A percentile compares a stretch with the other conserved stretches of the same genome.
Evolutionary conservation across 495 filamentous ascomycete species (phyloP).

Genomic region (Letharia lupina): DNA sequence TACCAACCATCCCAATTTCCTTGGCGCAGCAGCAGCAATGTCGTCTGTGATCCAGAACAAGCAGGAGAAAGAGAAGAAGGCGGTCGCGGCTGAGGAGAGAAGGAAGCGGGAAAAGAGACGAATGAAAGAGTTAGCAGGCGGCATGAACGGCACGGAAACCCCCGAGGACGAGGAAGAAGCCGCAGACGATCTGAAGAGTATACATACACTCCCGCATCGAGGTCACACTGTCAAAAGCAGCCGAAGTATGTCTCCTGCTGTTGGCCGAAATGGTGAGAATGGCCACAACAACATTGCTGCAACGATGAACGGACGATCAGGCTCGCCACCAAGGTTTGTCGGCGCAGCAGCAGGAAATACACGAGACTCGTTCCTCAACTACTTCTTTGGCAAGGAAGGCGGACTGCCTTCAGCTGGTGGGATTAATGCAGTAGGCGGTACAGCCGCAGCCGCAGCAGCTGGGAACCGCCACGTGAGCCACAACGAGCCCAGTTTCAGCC

Average conservation of each 20-base stretch:
- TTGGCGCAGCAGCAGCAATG: conserved; percentile 97
- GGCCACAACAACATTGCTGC: conserved; percentile 48
- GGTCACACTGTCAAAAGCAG: conserved; percentile 50
- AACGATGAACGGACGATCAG: conserved; percentile 60
- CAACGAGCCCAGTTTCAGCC: conserved; percentile 71
- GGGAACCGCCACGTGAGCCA: conserved; percentile 61
- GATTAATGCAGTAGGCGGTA: conserved; percentile 33
- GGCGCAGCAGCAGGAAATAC: conserved; percentile 41
- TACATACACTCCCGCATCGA: conserved; percentile 48
- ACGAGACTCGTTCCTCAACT: conserved; percentile 90
- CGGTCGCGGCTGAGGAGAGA: conserved; percentile 68
- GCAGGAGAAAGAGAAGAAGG: conserved; percentile 85
- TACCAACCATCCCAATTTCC: conserved; percentile 98
- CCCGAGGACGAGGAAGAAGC: conserved; percentile 64
- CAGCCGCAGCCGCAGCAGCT: conserved; percentile 33
- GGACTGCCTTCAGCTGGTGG: conserved; percentile 38
- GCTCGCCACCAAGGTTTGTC: conserved; percentile 54
- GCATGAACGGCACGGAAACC: conserved; percentile 61
- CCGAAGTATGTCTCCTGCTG: conserved; percentile 75
- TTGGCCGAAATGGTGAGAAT: conserved; percentile 51
- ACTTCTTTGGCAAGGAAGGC: conserved; percentile 96
- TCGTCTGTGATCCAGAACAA: conserved; percentile 87
- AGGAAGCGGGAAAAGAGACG: conserved; percentile 74
- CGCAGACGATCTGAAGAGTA: conserved; percentile 38
- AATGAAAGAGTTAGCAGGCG: conserved; percentile 64